These are phyloP conservation scores for Phytophthora pinifolia DNA, from an alignment of 352 stramenopile species.

Conservation along the genomic window DNA sequence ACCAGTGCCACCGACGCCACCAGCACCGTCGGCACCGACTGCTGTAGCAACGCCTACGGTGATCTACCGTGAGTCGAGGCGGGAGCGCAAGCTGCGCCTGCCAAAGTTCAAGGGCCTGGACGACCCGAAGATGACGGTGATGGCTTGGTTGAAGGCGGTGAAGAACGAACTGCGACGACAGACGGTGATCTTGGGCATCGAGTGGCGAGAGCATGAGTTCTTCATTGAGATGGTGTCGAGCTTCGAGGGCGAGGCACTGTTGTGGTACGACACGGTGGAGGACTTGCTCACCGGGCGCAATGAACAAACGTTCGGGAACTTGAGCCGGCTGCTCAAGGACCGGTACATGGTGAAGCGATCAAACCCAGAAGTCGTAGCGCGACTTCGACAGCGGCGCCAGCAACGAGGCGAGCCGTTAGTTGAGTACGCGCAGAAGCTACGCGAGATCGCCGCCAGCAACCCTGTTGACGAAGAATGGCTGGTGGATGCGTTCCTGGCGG, in stretches of 20 bases:
- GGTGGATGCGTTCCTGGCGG: too few species aligned
- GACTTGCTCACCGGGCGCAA: not conserved
- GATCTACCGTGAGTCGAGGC: not conserved
- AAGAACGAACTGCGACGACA: constrained; percentile 5
- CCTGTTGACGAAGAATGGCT: constrained; percentile 5
- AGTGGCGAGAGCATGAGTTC: not conserved
- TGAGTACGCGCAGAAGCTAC: constrained; percentile 7
- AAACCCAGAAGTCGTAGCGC: too few species aligned
- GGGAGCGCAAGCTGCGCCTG: not conserved
- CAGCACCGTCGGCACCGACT: not conserved
- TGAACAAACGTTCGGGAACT: constrained; percentile 6
- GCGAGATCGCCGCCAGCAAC: not conserved
- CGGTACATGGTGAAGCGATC: constrained; percentile 6
- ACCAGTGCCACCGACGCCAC: not conserved
- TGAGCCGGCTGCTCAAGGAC: constrained; percentile 2
- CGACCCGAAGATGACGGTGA: not conserved
- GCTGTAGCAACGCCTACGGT: too few species aligned
- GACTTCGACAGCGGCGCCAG: constrained; percentile 2
- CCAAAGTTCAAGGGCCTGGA: too few species aligned
- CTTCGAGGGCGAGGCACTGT: constrained; percentile 1
- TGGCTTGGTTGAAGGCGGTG: not conserved
- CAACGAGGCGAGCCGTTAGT: not conserved
- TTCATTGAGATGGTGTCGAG: constrained; percentile 9
- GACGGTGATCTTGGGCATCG: not conserved
- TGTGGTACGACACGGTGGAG: constrained; percentile 5